A percentile compares a stretch with the other conserved stretches of the same genome.
Conservation (phyloP, 2,329 filamentous ascomycete species). For the Tolypocladium ovalisporum region DNA sequence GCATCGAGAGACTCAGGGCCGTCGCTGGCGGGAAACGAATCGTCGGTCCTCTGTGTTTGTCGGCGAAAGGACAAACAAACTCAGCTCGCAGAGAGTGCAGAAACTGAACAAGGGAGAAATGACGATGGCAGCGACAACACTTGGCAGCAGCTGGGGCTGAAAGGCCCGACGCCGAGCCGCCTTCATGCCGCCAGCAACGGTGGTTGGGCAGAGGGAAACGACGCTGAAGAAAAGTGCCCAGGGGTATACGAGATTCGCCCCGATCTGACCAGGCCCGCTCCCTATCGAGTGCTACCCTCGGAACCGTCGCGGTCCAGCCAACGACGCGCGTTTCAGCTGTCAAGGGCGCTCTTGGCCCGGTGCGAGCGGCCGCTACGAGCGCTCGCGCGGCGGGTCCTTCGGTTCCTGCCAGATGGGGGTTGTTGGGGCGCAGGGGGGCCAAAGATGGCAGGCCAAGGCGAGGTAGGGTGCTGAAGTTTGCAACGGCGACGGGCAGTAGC, state of each 20-base stretch:
- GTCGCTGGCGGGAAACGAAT: background rate
- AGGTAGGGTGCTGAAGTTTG: background rate
- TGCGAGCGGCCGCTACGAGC: background rate
- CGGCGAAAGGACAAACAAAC: background rate
- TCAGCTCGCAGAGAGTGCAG: background rate
- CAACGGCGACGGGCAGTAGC: background rate
- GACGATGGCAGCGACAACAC: background rate
- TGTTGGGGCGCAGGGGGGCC: too few relatives aligned
- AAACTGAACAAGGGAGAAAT: background rate
- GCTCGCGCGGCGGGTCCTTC: background rate
- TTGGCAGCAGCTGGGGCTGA: background rate
- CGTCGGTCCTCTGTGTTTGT: too few relatives aligned
- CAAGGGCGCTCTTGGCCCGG: background rate
- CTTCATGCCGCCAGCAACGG: background rate
- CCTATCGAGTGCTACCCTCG: background rate
- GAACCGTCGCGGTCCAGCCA: too few relatives aligned
- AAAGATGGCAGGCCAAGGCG: background rate
- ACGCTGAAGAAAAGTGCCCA: background rate
- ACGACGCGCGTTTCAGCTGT: background rate
- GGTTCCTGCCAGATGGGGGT: background rate
- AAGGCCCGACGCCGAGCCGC: background rate
- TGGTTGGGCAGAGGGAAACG: background rate
- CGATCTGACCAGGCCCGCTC: background rate
- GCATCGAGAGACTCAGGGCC: background rate
- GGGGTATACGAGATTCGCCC: background rate